Percentiles rank a stretch among this genome's conserved stretches.
Conservation (phyloP, 345 rosid genomes). For the Adansonia digitata region DNA sequence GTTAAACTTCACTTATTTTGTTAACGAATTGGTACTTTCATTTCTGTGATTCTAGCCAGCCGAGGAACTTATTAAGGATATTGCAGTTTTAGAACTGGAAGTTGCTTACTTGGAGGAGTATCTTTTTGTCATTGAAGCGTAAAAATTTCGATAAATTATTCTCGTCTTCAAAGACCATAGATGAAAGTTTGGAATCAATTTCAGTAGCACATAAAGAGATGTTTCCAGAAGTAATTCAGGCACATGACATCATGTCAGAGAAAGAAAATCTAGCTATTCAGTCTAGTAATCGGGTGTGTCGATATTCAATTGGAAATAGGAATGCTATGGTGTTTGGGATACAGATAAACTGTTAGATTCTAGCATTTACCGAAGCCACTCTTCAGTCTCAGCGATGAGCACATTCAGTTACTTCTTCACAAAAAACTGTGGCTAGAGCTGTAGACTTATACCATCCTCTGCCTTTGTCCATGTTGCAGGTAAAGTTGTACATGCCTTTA, state of each 20-base stretch:
- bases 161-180: conserved; percentile 15
- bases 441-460: conserved; percentile 65
- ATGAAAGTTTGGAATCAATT: conserved; percentile 15
- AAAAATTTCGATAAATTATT: conserved; percentile 39
- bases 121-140: conserved; percentile 64
- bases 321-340: conserved; percentile 21
- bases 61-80: conserved; percentile 63
- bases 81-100: conserved; percentile 64
- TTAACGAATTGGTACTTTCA: neutral
- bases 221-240: conserved; percentile 16
- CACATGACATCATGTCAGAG: conserved; percentile 14
- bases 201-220: conserved; percentile 9
- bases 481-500: conserved; percentile 19
- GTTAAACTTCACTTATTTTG: no score
- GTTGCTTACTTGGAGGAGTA: conserved; percentile 65
- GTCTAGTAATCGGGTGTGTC: conserved; percentile 16
- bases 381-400: conserved; percentile 65
- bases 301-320: conserved; percentile 18
- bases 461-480: conserved; percentile 93
- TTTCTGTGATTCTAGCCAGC: conserved; percentile 43
- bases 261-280: conserved; percentile 19
- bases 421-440: conserved; percentile 39
- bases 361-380: conserved; percentile 57
- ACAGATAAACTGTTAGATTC: conserved; percentile 35
- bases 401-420: conserved; percentile 36